These are phyloP conservation scores for Bassia scoparia DNA, from an alignment of 148 eudicot species.

Conservation along the genomic window DNA sequence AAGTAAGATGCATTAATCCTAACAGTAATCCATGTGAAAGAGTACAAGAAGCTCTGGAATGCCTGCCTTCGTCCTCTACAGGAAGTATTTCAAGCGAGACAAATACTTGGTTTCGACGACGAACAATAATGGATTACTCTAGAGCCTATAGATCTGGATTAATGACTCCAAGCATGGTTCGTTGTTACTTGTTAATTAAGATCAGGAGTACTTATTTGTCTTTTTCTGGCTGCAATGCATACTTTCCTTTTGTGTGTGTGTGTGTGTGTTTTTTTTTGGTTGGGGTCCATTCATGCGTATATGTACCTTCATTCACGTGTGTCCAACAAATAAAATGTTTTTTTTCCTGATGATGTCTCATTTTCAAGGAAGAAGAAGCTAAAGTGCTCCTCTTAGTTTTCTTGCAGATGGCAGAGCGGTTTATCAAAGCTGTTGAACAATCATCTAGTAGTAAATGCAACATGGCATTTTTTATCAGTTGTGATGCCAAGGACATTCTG, in stretches of 20 bases:
- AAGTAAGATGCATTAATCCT: constrained; percentile 38
- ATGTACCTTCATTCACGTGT: not conserved
- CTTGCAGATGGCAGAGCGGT: constrained; percentile 64
- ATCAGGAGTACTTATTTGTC: not conserved
- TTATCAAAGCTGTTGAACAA: constrained; percentile 48
- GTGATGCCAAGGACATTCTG: constrained; percentile 48
- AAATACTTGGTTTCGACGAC: constrained; percentile 45
- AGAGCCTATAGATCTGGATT: constrained; percentile 63
- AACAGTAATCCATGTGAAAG: constrained; percentile 47
- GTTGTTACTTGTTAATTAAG: not conserved
- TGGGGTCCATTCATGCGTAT: not conserved
- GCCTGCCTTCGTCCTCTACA: constrained; percentile 38
- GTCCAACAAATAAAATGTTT: not conserved
- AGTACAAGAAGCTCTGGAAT: constrained; percentile 61
- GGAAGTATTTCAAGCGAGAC: constrained; percentile 25
- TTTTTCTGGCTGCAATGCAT: not conserved
- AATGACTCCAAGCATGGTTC: constrained; percentile 62
- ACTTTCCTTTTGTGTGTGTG: too few species aligned
- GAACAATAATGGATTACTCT: constrained; percentile 82
- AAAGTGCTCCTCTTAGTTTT: not conserved
- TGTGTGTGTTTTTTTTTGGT: too few species aligned
- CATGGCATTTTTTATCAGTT: constrained; percentile 87
- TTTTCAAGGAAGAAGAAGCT: not conserved
- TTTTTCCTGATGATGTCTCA: not conserved
- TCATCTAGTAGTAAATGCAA: constrained; percentile 44